Base-by-base conservation (phyloP, 176 grass and related monocot genomes). In the Tillandsia leiboldiana region DNA sequence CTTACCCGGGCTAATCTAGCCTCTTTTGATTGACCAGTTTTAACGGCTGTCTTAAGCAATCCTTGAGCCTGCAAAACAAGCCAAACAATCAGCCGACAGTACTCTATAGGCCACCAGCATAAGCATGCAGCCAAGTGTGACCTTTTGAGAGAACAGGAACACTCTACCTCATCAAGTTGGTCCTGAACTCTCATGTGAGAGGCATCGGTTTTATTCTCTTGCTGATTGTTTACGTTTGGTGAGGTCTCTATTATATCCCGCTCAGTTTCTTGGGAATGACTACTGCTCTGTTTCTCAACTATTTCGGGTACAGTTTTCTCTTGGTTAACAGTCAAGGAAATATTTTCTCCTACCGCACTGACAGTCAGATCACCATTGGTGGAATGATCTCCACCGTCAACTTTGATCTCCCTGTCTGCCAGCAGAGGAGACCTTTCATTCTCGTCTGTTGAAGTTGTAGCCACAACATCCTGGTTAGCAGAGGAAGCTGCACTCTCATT, bases 21-120 rank as follows among this genome's bases (percentile, higher is more conserved):
- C 81, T 99, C 94, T 85, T 99, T 93, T 80, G 94, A 93, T 51
- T 99, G 94, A 7, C 94, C 94, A 83, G 84, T 93, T 83, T 99
- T 93, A 18, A 85, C 84, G 58, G 89, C 89, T 42, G 71, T 93
- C 73, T 93, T 92, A 51, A 99, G 81, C 78, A 99, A 79, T 73
- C 94, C 94, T 69, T 85, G 94, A 72, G 94, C 94, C 94, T 99
- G 83, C 26, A 59, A 82, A 73, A 15, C 53, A 70, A 77, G 8
- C 72, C 64, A 13, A 51, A 59, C 79, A 72, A 47, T 51, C 65
- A 69, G 14, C 9, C 28, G 62, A 70, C 9, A 23, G 33, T 51
- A 61, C 8, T 12, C 53, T 67, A 49, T 26, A 18, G 27, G 8
- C 74, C 13, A 59, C 68, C 48, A 42, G 11, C 47, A 68, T 69